Evolutionary conservation across 352 stramenopile genomes (phyloP).

Genomic region (Globisporangium yorkense): DNA sequence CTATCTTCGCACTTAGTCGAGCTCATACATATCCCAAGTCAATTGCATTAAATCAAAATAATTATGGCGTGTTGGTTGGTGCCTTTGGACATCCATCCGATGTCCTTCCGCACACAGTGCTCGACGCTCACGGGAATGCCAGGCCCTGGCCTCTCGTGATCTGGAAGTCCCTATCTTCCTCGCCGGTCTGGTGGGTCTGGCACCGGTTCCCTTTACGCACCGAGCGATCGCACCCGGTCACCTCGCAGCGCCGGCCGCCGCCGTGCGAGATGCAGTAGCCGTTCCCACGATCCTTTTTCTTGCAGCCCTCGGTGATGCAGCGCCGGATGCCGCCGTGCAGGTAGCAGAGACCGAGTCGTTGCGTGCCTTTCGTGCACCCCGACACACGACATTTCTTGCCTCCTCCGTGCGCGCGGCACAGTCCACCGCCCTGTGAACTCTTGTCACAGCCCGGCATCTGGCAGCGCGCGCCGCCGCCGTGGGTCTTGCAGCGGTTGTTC

Average conservation of each 20-base stretch:
- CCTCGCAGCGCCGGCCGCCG: constrained; percentile 62
- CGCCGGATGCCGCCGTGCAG: constrained; percentile 71
- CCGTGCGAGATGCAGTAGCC: constrained; percentile 80
- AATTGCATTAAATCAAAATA: not conserved
- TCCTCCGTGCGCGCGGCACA: constrained; percentile 53
- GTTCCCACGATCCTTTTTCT: constrained; percentile 80
- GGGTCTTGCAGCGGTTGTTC: constrained; percentile 80
- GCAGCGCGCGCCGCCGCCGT: constrained; percentile 70
- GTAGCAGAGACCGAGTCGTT: constrained; percentile 75
- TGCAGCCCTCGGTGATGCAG: constrained; percentile 65
- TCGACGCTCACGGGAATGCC: constrained; percentile 2
- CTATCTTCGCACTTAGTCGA: not conserved
- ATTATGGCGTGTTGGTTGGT: not conserved
- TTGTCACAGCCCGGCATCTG: constrained; percentile 64
- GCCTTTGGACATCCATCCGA: no score
- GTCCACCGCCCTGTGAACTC: constrained; percentile 68
- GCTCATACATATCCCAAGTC: not conserved
- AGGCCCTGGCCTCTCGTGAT: constrained; percentile 30
- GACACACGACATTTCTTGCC: constrained; percentile 68
- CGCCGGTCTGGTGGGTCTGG: constrained; percentile 47
- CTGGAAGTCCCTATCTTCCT: constrained; percentile 26
- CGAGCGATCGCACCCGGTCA: constrained; percentile 46
- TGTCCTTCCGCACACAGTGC: no score
- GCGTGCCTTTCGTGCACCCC: constrained; percentile 71
- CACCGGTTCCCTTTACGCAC: constrained; percentile 76